phyloP scores from a whole-genome alignment of 1,139 yeast species.

The Arxiozyma slooffiae region DNA sequence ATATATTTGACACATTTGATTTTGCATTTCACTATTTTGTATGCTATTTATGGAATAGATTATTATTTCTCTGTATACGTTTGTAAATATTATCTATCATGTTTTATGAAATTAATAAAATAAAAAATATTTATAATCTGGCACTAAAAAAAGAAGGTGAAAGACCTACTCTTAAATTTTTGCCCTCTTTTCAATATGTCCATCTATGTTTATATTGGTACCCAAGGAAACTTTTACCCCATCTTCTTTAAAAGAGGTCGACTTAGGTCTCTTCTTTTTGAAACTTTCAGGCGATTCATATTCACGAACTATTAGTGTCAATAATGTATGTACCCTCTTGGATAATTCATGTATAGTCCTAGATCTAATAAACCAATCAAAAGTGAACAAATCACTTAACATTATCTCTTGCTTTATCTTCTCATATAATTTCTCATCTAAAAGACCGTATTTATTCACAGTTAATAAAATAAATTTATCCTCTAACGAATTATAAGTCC shows the following conservation, averaged over 20 bases:
- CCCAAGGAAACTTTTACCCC: background rate
- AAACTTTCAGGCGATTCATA: slow-evolving; percentile 51
- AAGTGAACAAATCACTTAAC: slow-evolving; percentile 64
- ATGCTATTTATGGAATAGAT: background rate
- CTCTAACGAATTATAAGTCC: slow-evolving; percentile 75
- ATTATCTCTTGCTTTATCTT: slow-evolving; percentile 67
- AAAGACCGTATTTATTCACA: slow-evolving; percentile 68
- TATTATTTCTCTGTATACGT: background rate
- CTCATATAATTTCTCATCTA: slow-evolving; percentile 61
- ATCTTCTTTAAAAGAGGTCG: slow-evolving; percentile 8
- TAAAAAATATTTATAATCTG: background rate
- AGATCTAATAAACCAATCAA: slow-evolving; percentile 83
- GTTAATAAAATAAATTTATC: slow-evolving; percentile 72
- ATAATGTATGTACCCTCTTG: slow-evolving; percentile 69
- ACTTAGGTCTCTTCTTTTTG: slow-evolving; percentile 20
- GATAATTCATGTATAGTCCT: slow-evolving; percentile 78
- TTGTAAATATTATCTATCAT: background rate
- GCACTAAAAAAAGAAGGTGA: slow-evolving; percentile 1
- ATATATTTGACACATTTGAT: background rate
- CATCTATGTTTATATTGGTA: background rate
- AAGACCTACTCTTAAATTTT: slow-evolving; percentile 1
- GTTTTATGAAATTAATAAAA: background rate
- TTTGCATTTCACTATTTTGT: background rate
- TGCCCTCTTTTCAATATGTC: slow-evolving; percentile 9
- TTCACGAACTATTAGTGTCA: slow-evolving; percentile 72